Base-by-base conservation (phyloP, 345 rosid genomes). In the Murraya koenigii region DNA sequence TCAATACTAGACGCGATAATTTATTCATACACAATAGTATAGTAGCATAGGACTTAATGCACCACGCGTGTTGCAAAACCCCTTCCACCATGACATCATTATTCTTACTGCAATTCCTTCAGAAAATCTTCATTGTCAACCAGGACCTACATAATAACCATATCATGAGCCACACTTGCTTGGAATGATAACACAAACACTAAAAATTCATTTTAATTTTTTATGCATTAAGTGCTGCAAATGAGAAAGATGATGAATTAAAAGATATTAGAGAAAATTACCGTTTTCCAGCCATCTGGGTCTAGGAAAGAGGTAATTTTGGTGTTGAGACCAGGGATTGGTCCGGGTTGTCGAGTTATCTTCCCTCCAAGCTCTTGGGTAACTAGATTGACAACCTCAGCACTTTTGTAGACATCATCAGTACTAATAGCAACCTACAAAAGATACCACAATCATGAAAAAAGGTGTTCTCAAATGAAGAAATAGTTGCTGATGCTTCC, bases 241-340 rank as follows among this genome's bases (percentile, higher is more conserved):
- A 67, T 60, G n/a, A 33, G 20, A 56, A 25, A 65, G n/a, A 55
- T 14, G 39, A 36, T 36, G 36, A 62, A 70, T 23, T 39, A 33
- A 15, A 3, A 41, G 69, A n/a, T 60, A 28, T 26, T 5, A 6
- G 72, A 15, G 19, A 47, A 79, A 81, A 92, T 80, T 81, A 93
- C 97, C 6, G 97, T 92, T 87, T 96, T 96, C 99, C 98, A 94
- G 80, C 98, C 98, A 86, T 96, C 98, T 33, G 97, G 98, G 77
- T 94, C 99, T 25, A 92, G 87, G 72, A 96, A 96, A 54, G 94
- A 77, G 74, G 89, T 87, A 67, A 94, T 94, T 86, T 92, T 96
- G 83, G 98, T 94, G 85, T 89, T 90, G 33, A 93, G 22, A 80
- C 99, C 99, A 9, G 97, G 97, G 84, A 93, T 67, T 39, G 98